These are phyloP conservation scores for Solanum chilense DNA, from an alignment of 257 asterid genomes.

Conservation along the genomic window DNA sequence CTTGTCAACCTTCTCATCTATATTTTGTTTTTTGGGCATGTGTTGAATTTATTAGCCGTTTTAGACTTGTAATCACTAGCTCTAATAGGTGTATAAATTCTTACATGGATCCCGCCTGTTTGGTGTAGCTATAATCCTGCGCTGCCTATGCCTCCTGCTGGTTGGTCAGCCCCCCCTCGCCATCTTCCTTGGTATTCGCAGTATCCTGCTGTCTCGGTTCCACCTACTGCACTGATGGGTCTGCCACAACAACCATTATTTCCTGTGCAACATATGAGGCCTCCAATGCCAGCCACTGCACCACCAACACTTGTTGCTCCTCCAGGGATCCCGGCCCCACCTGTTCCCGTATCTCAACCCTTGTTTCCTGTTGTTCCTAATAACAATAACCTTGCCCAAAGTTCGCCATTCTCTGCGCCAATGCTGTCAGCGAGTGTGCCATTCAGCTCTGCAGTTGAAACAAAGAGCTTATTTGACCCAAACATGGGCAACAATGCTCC, in stretches of 20 bases:
- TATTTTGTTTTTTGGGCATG: neutral
- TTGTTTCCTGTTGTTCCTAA: constrained; percentile 66
- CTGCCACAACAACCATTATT: constrained; percentile 74
- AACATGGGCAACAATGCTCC: constrained; percentile 21
- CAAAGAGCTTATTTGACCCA: constrained; percentile 25
- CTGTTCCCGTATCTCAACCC: constrained; percentile 60
- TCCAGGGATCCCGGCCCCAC: constrained; percentile 52
- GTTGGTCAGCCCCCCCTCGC: constrained; percentile 62
- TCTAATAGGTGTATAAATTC: neutral
- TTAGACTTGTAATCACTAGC: neutral
- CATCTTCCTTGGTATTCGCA: constrained; percentile 82
- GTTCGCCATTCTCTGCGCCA: constrained; percentile 42
- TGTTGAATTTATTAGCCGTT: neutral
- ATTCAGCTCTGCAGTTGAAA: constrained; percentile 26
- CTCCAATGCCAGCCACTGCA: constrained; percentile 36
- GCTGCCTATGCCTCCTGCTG: constrained; percentile 41
- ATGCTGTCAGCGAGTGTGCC: constrained; percentile 28
- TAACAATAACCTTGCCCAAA: constrained; percentile 33
- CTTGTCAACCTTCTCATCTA: neutral
- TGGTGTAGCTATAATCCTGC: constrained; percentile 61
- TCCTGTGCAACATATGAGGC: constrained; percentile 68
- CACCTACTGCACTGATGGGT: constrained; percentile 54
- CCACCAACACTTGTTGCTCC: constrained; percentile 50
- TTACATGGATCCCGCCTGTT: neutral
- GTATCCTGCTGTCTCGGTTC: constrained; percentile 47